Evolutionary conservation across 495 filamentous ascomycete genomes (phyloP), one percentile per base, ranked within the genome.

Genomic region (Penicillium dipodomyicola): DNA sequence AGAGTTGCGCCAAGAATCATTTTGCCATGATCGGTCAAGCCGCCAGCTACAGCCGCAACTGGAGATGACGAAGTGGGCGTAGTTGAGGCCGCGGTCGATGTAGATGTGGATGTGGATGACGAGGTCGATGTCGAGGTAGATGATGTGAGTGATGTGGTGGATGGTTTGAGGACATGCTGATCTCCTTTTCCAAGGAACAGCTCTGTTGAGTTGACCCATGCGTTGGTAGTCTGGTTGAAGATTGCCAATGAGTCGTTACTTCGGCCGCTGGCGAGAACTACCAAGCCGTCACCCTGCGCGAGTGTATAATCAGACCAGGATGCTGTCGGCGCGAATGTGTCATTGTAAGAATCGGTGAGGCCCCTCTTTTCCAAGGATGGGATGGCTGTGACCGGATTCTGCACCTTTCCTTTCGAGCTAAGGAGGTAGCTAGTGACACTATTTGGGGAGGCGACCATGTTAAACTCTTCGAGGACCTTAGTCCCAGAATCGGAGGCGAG

Each of bases 381-480:
- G 2, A 77, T 65, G 10, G 62, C 56, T 50, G 67, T 57, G 27
- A 69, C 77, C 25, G 76, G 69, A 35, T 60, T 57, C 25, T 72
- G 54, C 3, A 75, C 60, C 11, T 67, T 63, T 22, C 74, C 71
- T 72, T 76, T 61, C 61, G 85, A 57, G 56, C 73, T 67, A 60
- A 85, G 59, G 14, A 96, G 63, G 5, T 83, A 79, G 49, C 86
- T 84, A 19, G 82, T 81, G 42, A 97, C 88, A 9, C 75, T 65
- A 67, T 96, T 94, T n/a, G 95, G 92, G 3, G 83, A 85, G 11
- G 76, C 76, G 12, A 75, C 81, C 79, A 93, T 83, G 65, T 96
- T 84, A 67, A 92, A 97, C 1, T 82, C 82, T 59, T 92, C 82
- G 12, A 97, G 75, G n/a, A 90, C 78, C 67, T 91, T 94, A 70